These are phyloP conservation scores for Starmerella floris DNA, from an alignment of 805 yeast species.

Conservation along the genomic window DNA sequence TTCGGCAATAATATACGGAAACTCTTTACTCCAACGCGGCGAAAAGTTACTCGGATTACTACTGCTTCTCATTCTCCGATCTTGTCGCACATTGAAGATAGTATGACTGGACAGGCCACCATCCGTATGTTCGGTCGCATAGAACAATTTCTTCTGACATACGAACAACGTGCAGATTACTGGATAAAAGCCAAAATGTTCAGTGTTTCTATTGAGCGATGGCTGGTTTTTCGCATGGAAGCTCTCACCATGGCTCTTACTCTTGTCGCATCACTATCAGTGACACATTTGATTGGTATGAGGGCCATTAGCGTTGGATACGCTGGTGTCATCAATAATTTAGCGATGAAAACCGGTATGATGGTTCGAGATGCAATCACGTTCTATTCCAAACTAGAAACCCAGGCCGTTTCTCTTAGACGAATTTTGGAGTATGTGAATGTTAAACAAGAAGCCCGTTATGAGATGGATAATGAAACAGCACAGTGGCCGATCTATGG, in stretches of 20 bases:
- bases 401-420: slow-evolving; percentile 86
- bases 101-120: slow-evolving; percentile 54
- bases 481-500: slow-evolving; percentile 65
- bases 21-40: slow-evolving; percentile 45
- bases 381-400: slow-evolving; percentile 85
- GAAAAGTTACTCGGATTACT: slow-evolving; percentile 57
- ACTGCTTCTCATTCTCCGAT: slow-evolving; percentile 55
- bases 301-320: slow-evolving; percentile 76
- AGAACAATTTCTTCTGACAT: slow-evolving; percentile 40
- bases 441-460: slow-evolving; percentile 72
- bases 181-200: slow-evolving; percentile 40
- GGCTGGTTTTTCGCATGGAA: slow-evolving; percentile 79
- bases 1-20: slow-evolving; percentile 51
- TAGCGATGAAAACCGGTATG: slow-evolving; percentile 72
- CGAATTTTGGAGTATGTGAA: slow-evolving; percentile 75
- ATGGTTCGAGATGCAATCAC: slow-evolving; percentile 79
- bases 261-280: slow-evolving; percentile 60
- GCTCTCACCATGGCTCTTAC: slow-evolving; percentile 72
- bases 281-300: slow-evolving; percentile 46
- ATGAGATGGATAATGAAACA: slow-evolving; percentile 50
- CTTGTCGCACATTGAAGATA: slow-evolving; percentile 61
- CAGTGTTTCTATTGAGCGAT: slow-evolving; percentile 41
- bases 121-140: slow-evolving; percentile 51
- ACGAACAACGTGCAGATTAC: slow-evolving; percentile 26
- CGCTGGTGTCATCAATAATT: slow-evolving; percentile 77